Evolutionary conservation across 2,329 filamentous ascomycete genomes (phyloP).

Genomic region (Claviceps lovelessii): DNA sequence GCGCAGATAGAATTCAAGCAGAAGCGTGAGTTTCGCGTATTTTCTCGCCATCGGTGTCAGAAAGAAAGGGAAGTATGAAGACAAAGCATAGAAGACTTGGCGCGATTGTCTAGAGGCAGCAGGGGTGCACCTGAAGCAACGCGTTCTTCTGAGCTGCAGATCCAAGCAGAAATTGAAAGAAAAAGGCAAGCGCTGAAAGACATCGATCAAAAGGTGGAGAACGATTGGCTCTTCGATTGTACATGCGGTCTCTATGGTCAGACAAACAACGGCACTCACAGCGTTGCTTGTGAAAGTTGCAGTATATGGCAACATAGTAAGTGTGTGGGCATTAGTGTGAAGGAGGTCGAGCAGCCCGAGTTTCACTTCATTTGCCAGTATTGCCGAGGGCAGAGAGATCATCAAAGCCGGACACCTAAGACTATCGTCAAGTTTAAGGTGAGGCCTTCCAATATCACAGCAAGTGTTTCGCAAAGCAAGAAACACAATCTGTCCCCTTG

Average conservation of each 20-base stretch:
- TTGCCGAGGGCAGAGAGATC: slow-evolving; percentile 57
- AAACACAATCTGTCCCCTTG: neutral
- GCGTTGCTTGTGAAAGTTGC: slow-evolving; percentile 84
- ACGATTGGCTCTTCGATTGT: slow-evolving; percentile 93
- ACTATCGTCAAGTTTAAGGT: slow-evolving; percentile 42
- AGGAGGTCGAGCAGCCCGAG: slow-evolving; percentile 67
- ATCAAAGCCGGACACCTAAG: slow-evolving; percentile 42
- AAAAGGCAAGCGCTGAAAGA: slow-evolving; percentile 63
- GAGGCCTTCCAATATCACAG: slow-evolving; percentile 5
- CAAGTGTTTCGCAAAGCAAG: slow-evolving; percentile 2
- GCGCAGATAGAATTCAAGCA: slow-evolving; percentile 45
- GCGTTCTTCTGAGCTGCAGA: slow-evolving; percentile 61
- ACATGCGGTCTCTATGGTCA: slow-evolving; percentile 81
- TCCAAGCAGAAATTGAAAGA: slow-evolving; percentile 70
- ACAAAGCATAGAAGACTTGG: slow-evolving; percentile 72
- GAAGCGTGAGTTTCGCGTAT: slow-evolving; percentile 64
- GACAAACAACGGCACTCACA: slow-evolving; percentile 88
- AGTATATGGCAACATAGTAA: slow-evolving; percentile 95
- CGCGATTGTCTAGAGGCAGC: slow-evolving; percentile 63
- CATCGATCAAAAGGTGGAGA: slow-evolving; percentile 61
- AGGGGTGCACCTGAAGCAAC: slow-evolving; percentile 42
- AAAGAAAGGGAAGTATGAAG: slow-evolving; percentile 72
- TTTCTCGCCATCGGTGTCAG: slow-evolving; percentile 72
- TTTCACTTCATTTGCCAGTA: slow-evolving; percentile 76
- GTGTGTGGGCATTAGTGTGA: slow-evolving; percentile 67